A percentile compares a stretch with the other conserved stretches of the same genome.
Conservation (phyloP, 2,329 filamentous ascomycete species). For the Colletotrichum sublineola region DNA sequence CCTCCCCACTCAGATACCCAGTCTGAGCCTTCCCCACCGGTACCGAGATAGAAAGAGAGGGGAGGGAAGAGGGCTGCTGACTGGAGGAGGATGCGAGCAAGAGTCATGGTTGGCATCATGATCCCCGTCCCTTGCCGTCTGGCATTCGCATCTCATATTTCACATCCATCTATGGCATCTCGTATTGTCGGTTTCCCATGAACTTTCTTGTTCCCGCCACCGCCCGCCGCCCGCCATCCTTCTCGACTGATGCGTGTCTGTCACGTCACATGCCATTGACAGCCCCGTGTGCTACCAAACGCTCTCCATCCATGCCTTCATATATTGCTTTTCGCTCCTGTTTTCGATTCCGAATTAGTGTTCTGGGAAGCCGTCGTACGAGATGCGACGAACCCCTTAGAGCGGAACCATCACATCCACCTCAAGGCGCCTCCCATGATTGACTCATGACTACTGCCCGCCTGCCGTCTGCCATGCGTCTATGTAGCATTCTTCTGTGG, state of each 20-base stretch:
- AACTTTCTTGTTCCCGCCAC: not conserved
- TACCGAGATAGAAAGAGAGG: not conserved
- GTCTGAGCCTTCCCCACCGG: not conserved
- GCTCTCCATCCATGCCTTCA: not conserved
- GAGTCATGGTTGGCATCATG: slow-evolving; percentile 8
- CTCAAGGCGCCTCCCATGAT: slow-evolving; percentile 9
- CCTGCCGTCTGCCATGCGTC: not conserved
- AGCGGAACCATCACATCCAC: not conserved
- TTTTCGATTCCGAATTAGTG: not conserved
- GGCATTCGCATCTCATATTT: not conserved
- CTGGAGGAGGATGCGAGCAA: not conserved
- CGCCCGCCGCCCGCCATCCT: not conserved
- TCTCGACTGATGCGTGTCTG: not conserved
- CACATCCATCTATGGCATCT: not conserved
- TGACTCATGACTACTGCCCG: slow-evolving; percentile 24
- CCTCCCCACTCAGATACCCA: slow-evolving; percentile 3
- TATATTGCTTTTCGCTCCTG: not conserved
- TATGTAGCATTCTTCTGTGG: too few relatives aligned
- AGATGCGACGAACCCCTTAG: slow-evolving; percentile 8
- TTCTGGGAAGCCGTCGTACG: not conserved
- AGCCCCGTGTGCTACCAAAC: not conserved
- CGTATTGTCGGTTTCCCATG: not conserved
- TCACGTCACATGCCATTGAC: not conserved
- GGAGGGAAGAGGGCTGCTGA: not conserved
- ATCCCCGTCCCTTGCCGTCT: not conserved